These are phyloP conservation scores for Carallia brachiata DNA, from an alignment of 345 rosid genomes.

Conservation along the genomic window DNA sequence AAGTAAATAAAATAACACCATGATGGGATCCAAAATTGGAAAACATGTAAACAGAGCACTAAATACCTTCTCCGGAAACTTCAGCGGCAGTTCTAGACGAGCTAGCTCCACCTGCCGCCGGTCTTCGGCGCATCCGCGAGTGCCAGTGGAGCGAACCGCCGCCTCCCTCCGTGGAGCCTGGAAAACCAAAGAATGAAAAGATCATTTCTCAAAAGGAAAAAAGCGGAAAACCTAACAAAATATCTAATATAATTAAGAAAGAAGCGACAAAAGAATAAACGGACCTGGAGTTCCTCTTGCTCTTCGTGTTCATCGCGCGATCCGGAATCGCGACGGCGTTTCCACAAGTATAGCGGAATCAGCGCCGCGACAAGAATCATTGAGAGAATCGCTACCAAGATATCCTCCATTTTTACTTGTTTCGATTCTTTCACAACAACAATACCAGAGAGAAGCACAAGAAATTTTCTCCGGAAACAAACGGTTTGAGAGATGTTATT, in stretches of 20 bases:
- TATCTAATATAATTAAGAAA: too few relatives aligned
- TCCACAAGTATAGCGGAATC: conserved; percentile 86
- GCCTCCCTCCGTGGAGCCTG: conserved; percentile 60
- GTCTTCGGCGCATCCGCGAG: conserved; percentile 91
- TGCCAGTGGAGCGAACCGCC: conserved; percentile 55
- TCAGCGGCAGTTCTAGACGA: conserved; percentile 50
- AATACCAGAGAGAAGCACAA: too few relatives aligned
- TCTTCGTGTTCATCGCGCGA: conserved; percentile 39
- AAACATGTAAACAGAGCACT: conserved; percentile 1
- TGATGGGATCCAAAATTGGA: neutral
- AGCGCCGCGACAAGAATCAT: conserved; percentile 57
- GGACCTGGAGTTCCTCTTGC: conserved; percentile 52
- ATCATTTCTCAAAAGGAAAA: neutral
- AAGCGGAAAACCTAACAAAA: neutral
- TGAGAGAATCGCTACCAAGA: conserved; percentile 52
- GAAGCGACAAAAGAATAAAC: neutral
- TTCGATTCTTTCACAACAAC: too few relatives aligned
- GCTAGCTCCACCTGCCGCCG: conserved; percentile 75
- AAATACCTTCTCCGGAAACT: conserved; percentile 61
- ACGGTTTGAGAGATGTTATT: too few relatives aligned
- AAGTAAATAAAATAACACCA: neutral
- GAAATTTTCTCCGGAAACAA: too few relatives aligned
- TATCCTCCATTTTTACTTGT: conserved; percentile 62
- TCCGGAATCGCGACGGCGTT: conserved; percentile 53
- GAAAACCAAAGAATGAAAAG: neutral